Conservation (phyloP, 2,329 filamentous ascomycete genomes). For the Diaporthe australafricana region DNA sequence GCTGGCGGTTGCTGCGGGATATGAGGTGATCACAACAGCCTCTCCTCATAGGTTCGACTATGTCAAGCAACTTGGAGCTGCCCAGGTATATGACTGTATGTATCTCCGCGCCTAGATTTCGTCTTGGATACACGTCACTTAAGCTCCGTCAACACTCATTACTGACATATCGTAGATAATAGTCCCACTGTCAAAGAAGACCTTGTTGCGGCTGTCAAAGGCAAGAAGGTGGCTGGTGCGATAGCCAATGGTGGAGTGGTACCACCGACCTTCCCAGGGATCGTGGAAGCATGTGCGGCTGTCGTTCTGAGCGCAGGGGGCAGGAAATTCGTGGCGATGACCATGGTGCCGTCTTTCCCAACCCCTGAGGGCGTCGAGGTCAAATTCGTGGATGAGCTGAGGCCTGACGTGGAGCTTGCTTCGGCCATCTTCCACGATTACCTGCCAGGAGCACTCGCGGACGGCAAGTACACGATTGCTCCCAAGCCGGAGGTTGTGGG, state of each 20-base stretch:
- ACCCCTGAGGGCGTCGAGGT: slow-evolving; percentile 43
- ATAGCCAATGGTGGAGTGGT: slow-evolving; percentile 44
- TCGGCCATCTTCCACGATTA: slow-evolving; percentile 52
- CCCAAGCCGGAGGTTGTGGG: slow-evolving; percentile 54
- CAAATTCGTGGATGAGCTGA: slow-evolving; percentile 43
- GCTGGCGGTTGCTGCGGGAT: slow-evolving; percentile 54
- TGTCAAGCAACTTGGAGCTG: slow-evolving; percentile 40
- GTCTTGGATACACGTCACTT: background rate
- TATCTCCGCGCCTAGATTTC: background rate
- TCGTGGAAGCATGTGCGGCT: slow-evolving; percentile 37
- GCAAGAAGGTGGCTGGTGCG: slow-evolving; percentile 46
- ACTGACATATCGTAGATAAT: slow-evolving; percentile 35
- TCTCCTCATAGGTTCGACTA: slow-evolving; percentile 52
- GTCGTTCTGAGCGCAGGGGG: slow-evolving; percentile 41
- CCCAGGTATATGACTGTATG: slow-evolving; percentile 39
- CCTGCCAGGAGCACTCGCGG: slow-evolving; percentile 51
- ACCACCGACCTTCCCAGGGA: slow-evolving; percentile 42
- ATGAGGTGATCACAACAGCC: slow-evolving; percentile 54
- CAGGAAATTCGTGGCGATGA: slow-evolving; percentile 43
- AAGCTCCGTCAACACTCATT: too few species aligned
- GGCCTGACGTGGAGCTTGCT: slow-evolving; percentile 46
- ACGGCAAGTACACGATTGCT: slow-evolving; percentile 49
- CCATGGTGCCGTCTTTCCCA: slow-evolving; percentile 44
- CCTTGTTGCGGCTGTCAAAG: slow-evolving; percentile 45
- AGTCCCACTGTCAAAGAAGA: slow-evolving; percentile 42